These are phyloP conservation scores for Anthoceros angustus DNA, from an alignment of 225 moss, liverwort and hornwort genomes.

Conservation along the genomic window DNA sequence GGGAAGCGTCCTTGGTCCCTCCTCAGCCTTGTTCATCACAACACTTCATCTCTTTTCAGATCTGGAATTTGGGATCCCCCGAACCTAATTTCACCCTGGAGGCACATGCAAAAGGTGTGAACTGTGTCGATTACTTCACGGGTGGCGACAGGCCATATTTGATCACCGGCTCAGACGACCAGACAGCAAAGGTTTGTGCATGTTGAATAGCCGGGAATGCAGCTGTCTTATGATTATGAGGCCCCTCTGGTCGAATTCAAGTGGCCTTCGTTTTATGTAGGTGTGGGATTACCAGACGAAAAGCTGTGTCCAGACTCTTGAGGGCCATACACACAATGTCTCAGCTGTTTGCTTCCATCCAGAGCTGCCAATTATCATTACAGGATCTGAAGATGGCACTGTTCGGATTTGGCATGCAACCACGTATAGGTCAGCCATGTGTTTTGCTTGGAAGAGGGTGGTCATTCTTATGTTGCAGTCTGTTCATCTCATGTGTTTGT, in stretches of 20 bases:
- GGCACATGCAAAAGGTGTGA: conserved; percentile 95
- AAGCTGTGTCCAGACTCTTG: conserved; percentile 94
- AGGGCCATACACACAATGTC: conserved; percentile 92
- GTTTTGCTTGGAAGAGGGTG: background rate
- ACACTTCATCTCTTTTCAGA: conserved; percentile 20
- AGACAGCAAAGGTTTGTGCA: conserved; percentile 69
- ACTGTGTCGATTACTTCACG: conserved; percentile 91
- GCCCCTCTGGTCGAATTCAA: background rate
- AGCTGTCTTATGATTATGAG: background rate
- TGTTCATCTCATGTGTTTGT: conserved; percentile 1
- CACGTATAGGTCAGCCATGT: conserved; percentile 44
- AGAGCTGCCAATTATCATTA: conserved; percentile 80
- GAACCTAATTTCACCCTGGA: conserved; percentile 95
- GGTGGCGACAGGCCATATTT: conserved; percentile 92
- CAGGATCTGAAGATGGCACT: conserved; percentile 97
- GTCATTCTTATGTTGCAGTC: background rate
- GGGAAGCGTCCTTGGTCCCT: background rate
- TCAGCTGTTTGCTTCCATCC: conserved; percentile 93
- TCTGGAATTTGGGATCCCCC: conserved; percentile 99
- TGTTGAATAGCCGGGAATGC: background rate
- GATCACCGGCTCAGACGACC: conserved; percentile 97
- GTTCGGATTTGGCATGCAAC: conserved; percentile 98
- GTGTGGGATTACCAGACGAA: conserved; percentile 99
- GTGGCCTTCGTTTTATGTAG: conserved; percentile 17
- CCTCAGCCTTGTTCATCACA: background rate